Conservation (phyloP, 2,329 filamentous ascomycete genomes). For the Sporothrix brunneoviolacea region DNA sequence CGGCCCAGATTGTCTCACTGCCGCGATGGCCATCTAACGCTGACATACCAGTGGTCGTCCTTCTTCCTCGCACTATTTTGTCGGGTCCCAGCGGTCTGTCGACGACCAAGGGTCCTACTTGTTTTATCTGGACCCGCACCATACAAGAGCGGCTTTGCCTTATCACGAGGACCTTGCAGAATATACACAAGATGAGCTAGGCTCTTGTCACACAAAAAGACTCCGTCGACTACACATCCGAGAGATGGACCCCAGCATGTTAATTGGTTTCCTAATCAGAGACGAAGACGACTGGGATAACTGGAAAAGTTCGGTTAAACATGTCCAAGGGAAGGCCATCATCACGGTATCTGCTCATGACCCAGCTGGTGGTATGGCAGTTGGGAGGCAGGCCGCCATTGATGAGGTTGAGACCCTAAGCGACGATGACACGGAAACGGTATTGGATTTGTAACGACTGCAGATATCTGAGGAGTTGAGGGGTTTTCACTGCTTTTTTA, state of each 20-base stretch:
- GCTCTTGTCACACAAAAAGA: slow-evolving; percentile 80
- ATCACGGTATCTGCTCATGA: slow-evolving; percentile 75
- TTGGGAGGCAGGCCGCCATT: slow-evolving; percentile 65
- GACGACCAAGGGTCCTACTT: slow-evolving; percentile 58
- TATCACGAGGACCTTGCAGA: slow-evolving; percentile 49
- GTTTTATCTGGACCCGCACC: slow-evolving; percentile 94
- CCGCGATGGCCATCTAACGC: neutral
- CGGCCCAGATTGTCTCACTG: neutral
- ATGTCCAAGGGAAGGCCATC: slow-evolving; percentile 74
- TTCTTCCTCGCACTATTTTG: slow-evolving; percentile 68
- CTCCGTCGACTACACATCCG: slow-evolving; percentile 74
- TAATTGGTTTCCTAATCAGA: slow-evolving; percentile 84
- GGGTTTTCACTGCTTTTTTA: neutral
- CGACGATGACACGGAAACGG: slow-evolving; percentile 51
- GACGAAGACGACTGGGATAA: slow-evolving; percentile 75
- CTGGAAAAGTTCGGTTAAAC: slow-evolving; percentile 71
- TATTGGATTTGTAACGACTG: slow-evolving; percentile 23
- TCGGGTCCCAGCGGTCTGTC: slow-evolving; percentile 39
- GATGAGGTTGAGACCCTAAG: slow-evolving; percentile 89
- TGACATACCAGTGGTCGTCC: slow-evolving; percentile 65
- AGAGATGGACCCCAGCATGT: slow-evolving; percentile 97
- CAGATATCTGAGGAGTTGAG: too few species aligned
- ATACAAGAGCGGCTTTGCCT: slow-evolving; percentile 68
- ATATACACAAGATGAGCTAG: slow-evolving; percentile 66
- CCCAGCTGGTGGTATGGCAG: slow-evolving; percentile 45